A percentile compares a stretch with the other conserved stretches of the same genome.
Evolutionary conservation across 2,329 filamentous ascomycete species (phyloP).

Genomic region (Sarocladiaceae sp.): DNA sequence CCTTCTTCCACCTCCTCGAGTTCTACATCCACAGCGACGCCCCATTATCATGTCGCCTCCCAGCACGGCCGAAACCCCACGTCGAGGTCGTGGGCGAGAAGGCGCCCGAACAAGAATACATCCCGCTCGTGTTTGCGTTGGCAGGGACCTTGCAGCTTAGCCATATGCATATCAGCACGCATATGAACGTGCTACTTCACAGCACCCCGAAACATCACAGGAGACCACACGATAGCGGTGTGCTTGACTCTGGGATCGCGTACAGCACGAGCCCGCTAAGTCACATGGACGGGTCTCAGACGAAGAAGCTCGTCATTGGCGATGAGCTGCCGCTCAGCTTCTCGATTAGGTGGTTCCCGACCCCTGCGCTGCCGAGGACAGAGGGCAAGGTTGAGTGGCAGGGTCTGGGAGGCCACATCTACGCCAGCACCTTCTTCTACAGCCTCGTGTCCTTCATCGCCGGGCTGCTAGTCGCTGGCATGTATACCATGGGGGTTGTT

Average conservation of each 20-base stretch:
- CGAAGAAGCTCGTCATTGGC: slow-evolving; percentile 73
- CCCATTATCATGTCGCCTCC: slow-evolving; percentile 83
- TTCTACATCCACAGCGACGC: slow-evolving; percentile 98
- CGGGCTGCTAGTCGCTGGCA: slow-evolving; percentile 45
- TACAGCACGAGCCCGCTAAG: slow-evolving; percentile 74
- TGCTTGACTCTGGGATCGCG: slow-evolving; percentile 79
- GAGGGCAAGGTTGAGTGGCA: slow-evolving; percentile 60
- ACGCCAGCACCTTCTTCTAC: slow-evolving; percentile 59
- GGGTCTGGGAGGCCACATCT: slow-evolving; percentile 58
- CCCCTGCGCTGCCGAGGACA: slow-evolving; percentile 61
- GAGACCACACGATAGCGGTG: slow-evolving; percentile 63
- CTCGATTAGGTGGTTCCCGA: slow-evolving; percentile 81
- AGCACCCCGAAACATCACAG: slow-evolving; percentile 55
- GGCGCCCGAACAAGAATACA: slow-evolving; percentile 53
- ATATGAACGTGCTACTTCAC: slow-evolving; percentile 84
- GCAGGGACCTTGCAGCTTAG: slow-evolving; percentile 82
- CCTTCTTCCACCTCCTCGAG: slow-evolving; percentile 83
- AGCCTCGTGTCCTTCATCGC: slow-evolving; percentile 52
- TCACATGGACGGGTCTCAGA: slow-evolving; percentile 46
- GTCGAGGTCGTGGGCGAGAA: slow-evolving; percentile 49
- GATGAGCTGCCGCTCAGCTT: slow-evolving; percentile 75
- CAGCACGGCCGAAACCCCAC: slow-evolving; percentile 61
- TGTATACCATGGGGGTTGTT: slow-evolving; percentile 56
- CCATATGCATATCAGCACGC: slow-evolving; percentile 85
- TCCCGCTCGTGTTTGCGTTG: slow-evolving; percentile 81